Conservation (phyloP, 495 filamentous ascomycete species). For the Cairneyella variabilis region DNA sequence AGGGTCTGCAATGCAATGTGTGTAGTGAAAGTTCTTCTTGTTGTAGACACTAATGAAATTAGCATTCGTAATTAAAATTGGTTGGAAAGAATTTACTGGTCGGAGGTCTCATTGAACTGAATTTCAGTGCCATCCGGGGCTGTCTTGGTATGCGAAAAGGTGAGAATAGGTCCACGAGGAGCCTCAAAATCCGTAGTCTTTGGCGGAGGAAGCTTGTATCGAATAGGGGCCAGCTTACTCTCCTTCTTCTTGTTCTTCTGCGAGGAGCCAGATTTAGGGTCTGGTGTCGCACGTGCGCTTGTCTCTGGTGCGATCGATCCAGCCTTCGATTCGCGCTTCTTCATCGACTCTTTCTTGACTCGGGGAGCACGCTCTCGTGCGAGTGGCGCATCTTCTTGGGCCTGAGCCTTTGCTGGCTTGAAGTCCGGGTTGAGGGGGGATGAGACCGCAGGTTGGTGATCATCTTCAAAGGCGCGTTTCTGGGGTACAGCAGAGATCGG, state of each 20-base stretch:
- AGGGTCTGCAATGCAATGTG: slow-evolving; percentile 84
- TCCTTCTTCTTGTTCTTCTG: slow-evolving; percentile 46
- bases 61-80: neutral
- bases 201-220: slow-evolving; percentile 57
- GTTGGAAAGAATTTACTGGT: slow-evolving; percentile 48
- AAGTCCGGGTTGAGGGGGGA: slow-evolving; percentile 61
- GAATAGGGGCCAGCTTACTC: slow-evolving; percentile 37
- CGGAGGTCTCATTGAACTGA: slow-evolving; percentile 58
- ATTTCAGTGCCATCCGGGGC: slow-evolving; percentile 42
- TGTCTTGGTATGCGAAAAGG: slow-evolving; percentile 41
- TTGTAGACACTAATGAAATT: slow-evolving; percentile 64
- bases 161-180: slow-evolving; percentile 52
- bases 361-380: slow-evolving; percentile 39
- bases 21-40: slow-evolving; percentile 88
- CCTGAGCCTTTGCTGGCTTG: slow-evolving; percentile 15
- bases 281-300: slow-evolving; percentile 50
- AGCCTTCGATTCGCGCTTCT: slow-evolving; percentile 71
- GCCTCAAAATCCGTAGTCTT: slow-evolving; percentile 55
- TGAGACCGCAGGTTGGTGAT: slow-evolving; percentile 53
- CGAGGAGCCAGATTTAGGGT: slow-evolving; percentile 29
- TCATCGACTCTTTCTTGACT: slow-evolving; percentile 67
- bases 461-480: slow-evolving; percentile 51
- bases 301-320: slow-evolving; percentile 37
- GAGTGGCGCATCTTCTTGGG: slow-evolving; percentile 26
- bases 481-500: slow-evolving; percentile 49